Percentiles rank a stretch among this genome's conserved stretches.
These are phyloP conservation scores for Apiotrichum domesticum DNA, from an alignment of 1,284 basidiomycete genomes.

Conservation along the genomic window DNA sequence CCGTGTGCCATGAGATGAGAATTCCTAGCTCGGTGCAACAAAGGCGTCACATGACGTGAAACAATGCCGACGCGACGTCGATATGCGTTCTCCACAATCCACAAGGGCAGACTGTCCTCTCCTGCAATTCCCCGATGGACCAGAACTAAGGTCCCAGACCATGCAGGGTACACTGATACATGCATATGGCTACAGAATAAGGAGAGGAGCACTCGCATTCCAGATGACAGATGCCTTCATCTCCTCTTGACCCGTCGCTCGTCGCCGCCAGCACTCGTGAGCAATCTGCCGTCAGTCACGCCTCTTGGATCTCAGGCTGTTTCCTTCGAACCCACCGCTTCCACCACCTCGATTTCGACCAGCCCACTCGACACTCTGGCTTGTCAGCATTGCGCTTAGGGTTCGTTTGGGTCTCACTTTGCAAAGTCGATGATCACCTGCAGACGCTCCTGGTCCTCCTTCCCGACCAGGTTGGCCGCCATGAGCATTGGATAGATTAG, in stretches of 20 bases:
- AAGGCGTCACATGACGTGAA: too few relatives aligned
- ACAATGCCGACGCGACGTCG: too few relatives aligned
- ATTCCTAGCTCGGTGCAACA: too few relatives aligned
- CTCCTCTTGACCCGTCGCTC: constrained; percentile 4
- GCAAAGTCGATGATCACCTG: constrained; percentile 14
- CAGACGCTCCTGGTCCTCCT: constrained; percentile 8
- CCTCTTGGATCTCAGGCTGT: neutral
- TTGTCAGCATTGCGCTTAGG: neutral
- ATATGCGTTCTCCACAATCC: too few relatives aligned
- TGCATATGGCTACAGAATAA: constrained; percentile 8
- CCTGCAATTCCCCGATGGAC: too few relatives aligned
- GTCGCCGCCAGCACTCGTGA: constrained; percentile 12
- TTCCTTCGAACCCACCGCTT: neutral
- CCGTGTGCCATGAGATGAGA: too few relatives aligned
- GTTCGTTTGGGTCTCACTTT: constrained; percentile 2
- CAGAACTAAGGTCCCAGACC: too few relatives aligned
- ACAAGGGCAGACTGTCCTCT: too few relatives aligned
- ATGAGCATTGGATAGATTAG: constrained; percentile 14
- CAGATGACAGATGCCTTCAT: constrained; percentile 11
- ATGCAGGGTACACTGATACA: too few relatives aligned
- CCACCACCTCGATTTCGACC: constrained; percentile 6
- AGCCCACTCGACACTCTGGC: constrained; percentile 6
- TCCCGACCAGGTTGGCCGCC: neutral
- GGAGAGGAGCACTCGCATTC: constrained; percentile 3
- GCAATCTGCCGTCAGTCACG: constrained; percentile 5